A percentile compares a stretch with the other conserved stretches of the same genome.
Conservation (phyloP, 129 eudicot genomes). For the Tagetes erecta region DNA sequence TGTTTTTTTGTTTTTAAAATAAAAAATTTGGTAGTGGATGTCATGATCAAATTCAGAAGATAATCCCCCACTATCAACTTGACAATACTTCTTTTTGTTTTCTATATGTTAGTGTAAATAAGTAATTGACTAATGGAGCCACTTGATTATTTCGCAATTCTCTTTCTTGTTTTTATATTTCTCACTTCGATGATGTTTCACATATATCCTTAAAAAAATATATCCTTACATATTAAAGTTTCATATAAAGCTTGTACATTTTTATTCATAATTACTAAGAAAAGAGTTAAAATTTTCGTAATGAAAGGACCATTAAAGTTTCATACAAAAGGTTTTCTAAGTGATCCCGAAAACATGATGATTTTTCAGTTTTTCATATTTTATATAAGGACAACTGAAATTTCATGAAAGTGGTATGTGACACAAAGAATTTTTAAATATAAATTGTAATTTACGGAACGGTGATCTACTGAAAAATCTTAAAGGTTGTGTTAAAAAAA, state of each 20-base stretch:
- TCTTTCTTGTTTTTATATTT: background rate
- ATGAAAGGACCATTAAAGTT: too few species aligned
- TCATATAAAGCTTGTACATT: background rate
- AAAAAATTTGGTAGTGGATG: background rate
- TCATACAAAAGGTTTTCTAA: too few species aligned
- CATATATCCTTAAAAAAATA: background rate
- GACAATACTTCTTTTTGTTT: background rate
- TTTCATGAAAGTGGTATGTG: too few species aligned
- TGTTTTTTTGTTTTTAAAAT: background rate
- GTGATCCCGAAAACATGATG: too few species aligned
- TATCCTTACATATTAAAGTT: background rate
- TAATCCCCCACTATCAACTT: background rate
- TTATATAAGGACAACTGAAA: too few species aligned
- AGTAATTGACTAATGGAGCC: slow-evolving; percentile 5
- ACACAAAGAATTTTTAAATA: too few species aligned
- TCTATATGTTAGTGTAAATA: background rate
- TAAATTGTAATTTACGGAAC: too few species aligned
- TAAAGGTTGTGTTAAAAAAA: too few species aligned
- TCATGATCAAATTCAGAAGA: background rate
- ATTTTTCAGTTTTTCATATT: too few species aligned
- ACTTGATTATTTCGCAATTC: background rate
- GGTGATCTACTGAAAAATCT: too few species aligned
- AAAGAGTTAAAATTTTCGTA: too few species aligned
- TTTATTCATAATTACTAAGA: background rate
- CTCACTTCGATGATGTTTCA: background rate